Conservation (phyloP, 768 basidiomycete genomes). For the Albatrellus ellisii region DNA sequence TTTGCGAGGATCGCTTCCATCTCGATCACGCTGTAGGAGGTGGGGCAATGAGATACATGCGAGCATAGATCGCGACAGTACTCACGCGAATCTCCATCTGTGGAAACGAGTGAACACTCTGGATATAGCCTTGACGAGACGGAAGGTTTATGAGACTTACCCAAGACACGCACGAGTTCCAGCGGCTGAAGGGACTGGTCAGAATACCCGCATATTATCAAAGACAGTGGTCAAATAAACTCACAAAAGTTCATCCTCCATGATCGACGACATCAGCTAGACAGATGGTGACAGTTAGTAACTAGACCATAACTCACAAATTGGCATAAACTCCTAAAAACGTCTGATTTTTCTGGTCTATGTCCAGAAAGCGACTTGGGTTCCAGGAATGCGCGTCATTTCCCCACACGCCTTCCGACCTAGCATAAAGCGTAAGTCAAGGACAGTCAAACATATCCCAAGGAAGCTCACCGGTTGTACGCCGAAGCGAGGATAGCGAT, state of each 20-base stretch:
- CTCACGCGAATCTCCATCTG: conserved; percentile 10
- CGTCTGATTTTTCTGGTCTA: conserved; percentile 2
- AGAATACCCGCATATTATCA: too few relatives aligned
- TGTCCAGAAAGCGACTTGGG: conserved; percentile 5
- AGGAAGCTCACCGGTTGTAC: conserved; percentile 6
- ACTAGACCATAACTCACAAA: conserved; percentile 3
- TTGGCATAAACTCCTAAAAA: conserved; percentile 6
- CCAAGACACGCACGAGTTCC: conserved; percentile 9
- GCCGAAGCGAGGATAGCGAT: conserved; percentile 5
- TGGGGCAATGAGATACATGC: background rate
- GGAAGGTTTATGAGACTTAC: background rate
- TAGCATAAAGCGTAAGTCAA: background rate
- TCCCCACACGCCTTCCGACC: conserved; percentile 8
- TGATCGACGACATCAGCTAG: background rate
- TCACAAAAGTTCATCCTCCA: conserved; percentile 7
- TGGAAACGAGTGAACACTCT: background rate
- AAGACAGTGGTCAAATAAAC: background rate
- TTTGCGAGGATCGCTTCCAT: conserved; percentile 6
- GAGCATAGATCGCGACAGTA: too few relatives aligned
- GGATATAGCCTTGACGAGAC: background rate
- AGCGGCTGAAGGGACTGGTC: background rate
- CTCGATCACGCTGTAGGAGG: conserved; percentile 4
- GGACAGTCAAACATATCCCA: background rate
- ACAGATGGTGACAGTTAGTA: background rate
- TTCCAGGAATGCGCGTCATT: conserved; percentile 8